Conservation (phyloP, 305 asterid species). For the Fraxinus platypoda region DNA sequence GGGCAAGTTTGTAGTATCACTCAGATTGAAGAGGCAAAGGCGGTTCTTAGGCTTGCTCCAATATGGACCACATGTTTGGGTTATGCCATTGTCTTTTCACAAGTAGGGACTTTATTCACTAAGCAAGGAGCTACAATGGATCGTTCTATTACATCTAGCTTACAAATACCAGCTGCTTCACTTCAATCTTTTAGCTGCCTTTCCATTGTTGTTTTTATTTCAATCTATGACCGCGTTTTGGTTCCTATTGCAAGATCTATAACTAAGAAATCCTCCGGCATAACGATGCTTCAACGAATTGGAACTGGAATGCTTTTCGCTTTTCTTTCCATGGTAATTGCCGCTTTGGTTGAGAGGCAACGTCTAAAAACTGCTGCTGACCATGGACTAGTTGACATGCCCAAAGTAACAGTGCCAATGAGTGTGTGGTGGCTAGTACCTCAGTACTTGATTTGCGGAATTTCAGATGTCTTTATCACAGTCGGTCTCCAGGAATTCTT, state of each 20-base stretch:
- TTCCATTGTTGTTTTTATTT: constrained; percentile 22
- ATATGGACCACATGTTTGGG: constrained; percentile 34
- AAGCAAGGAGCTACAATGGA: constrained; percentile 42
- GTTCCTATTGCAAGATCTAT: constrained; percentile 29
- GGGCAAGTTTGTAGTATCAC: constrained; percentile 14
- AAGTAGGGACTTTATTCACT: constrained; percentile 18
- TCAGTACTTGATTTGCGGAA: constrained; percentile 39
- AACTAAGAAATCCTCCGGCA: constrained; percentile 32
- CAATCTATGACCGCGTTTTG: constrained; percentile 33
- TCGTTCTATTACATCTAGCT: constrained; percentile 17
- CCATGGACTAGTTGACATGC: constrained; percentile 25
- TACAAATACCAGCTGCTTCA: constrained; percentile 38
- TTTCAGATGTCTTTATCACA: constrained; percentile 36
- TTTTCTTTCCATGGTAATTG: constrained; percentile 22
- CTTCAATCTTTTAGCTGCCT: constrained; percentile 24
- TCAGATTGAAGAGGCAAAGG: constrained; percentile 31
- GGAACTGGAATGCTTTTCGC: constrained; percentile 32
- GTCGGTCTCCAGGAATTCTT: constrained; percentile 55
- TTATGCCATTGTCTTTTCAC: constrained; percentile 12
- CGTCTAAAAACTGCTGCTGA: constrained; percentile 30
- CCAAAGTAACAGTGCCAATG: constrained; percentile 28
- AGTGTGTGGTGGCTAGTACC: constrained; percentile 43
- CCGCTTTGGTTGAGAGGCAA: constrained; percentile 31
- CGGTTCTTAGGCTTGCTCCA: constrained; percentile 29
- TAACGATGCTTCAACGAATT: constrained; percentile 37